A percentile compares a stretch with the other conserved stretches of the same genome.
Evolutionary conservation across 1,139 yeast genomes (phyloP).

Genomic region (Wickerhamomyces sp.): DNA sequence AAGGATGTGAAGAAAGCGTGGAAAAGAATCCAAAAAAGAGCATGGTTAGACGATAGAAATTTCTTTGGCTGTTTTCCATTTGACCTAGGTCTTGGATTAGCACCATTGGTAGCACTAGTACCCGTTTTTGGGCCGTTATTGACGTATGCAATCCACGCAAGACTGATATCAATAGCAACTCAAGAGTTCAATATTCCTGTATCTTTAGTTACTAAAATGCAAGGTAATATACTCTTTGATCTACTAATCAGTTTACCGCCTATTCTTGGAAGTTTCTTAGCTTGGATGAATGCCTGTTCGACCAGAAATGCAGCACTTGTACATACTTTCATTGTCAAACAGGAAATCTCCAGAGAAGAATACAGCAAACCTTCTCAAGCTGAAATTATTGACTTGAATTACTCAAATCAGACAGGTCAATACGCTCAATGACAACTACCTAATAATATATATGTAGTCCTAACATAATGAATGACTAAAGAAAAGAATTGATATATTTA

Average conservation of each 20-base stretch:
- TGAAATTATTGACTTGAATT: background rate
- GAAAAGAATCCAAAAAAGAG: conserved; percentile 67
- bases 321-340: conserved; percentile 32
- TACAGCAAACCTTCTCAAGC: background rate
- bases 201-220: conserved; percentile 58
- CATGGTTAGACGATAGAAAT: conserved; percentile 85
- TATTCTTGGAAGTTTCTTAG: conserved; percentile 64
- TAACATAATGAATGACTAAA: no score
- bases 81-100: conserved; percentile 76
- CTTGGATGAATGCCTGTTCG: conserved; percentile 85
- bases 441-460: no score
- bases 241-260: conserved; percentile 75
- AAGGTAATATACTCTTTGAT: conserved; percentile 70
- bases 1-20: conserved; percentile 61
- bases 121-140: conserved; percentile 80
- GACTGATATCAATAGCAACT: conserved; percentile 58
- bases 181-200: conserved; percentile 54
- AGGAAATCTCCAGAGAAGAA: conserved; percentile 9
- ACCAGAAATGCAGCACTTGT: conserved; percentile 82
- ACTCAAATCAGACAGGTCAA: no score
- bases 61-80: conserved; percentile 72
- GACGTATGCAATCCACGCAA: conserved; percentile 74
- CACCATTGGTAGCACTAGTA: conserved; percentile 59
- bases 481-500: no score
- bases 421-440: no score